Evolutionary conservation across 2,329 filamentous ascomycete genomes (phyloP).

Genomic region (Dactylellina leptospora): DNA sequence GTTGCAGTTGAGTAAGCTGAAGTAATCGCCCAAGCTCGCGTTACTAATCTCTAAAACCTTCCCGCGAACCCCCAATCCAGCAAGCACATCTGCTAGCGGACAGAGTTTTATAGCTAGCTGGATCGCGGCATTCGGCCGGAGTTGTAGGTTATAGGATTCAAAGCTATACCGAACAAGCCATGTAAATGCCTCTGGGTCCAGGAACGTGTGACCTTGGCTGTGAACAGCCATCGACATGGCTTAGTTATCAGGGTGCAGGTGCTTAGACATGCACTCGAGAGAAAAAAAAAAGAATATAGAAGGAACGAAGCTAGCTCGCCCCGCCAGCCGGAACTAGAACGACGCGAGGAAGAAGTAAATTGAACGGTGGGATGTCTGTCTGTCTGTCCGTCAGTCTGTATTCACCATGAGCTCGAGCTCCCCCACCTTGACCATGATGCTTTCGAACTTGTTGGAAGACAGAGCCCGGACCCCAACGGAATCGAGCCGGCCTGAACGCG

Average conservation of each 20-base stretch:
- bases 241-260: conserved; percentile 49
- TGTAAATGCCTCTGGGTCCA: conserved; percentile 23
- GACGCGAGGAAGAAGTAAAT: not conserved
- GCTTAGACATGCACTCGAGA: conserved; percentile 24
- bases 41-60: conserved; percentile 33
- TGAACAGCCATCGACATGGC: conserved; percentile 16
- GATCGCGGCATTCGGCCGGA: conserved; percentile 37
- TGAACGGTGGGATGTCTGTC: conserved; percentile 3
- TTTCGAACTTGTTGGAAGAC: conserved; percentile 17
- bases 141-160: conserved; percentile 19
- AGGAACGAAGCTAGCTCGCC: conserved; percentile 7
- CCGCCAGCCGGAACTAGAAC: conserved; percentile 37
- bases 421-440: conserved; percentile 12
- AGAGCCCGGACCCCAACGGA: conserved; percentile 45
- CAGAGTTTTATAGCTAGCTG: not conserved
- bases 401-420: conserved; percentile 15
- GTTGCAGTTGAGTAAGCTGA: conserved; percentile 31
- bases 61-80: no score
- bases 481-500: conserved; percentile 3
- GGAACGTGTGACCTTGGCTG: conserved; percentile 19
- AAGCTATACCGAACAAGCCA: not conserved
- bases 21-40: conserved; percentile 26
- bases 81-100: not conserved
- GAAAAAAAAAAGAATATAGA: no score
- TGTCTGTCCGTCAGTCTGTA: not conserved